Conservation (phyloP, 306 rosid genomes). For the Quercus wislizeni region DNA sequence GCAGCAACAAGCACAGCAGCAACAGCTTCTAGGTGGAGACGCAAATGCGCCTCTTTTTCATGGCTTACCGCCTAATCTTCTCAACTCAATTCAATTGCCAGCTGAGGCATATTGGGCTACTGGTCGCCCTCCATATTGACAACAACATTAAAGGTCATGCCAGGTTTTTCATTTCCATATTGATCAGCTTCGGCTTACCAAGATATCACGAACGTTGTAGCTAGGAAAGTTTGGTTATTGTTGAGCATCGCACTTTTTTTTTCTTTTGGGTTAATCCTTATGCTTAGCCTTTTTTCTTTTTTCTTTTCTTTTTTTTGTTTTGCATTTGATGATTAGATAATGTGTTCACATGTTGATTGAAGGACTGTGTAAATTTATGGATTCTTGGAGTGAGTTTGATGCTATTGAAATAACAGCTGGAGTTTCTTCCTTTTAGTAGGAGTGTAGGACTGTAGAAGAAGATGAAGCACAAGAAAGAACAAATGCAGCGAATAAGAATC, state of each 20-base stretch:
- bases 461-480: slow-evolving; percentile 15
- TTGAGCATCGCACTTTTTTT: slow-evolving; percentile 23
- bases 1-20: slow-evolving; percentile 38
- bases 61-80: slow-evolving; percentile 73
- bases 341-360: slow-evolving; percentile 30
- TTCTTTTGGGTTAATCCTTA: background rate
- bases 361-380: slow-evolving; percentile 50
- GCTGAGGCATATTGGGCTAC: slow-evolving; percentile 70
- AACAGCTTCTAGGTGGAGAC: slow-evolving; percentile 49
- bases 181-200: slow-evolving; percentile 10
- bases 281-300: background rate
- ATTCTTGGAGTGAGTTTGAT: slow-evolving; percentile 27
- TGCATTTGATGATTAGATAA: slow-evolving; percentile 20
- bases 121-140: slow-evolving; percentile 76
- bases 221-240: slow-evolving; percentile 22
- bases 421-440: slow-evolving; percentile 5
- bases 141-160: background rate
- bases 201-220: slow-evolving; percentile 6
- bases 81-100: slow-evolving; percentile 84
- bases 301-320: background rate
- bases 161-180: background rate
- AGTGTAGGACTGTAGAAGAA: background rate
- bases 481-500: background rate
- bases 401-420: background rate
- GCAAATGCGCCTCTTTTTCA: slow-evolving; percentile 66